Evolutionary conservation across 192 early-diverging fungal species (phyloP).

Genomic region (Backusella australiensis): DNA sequence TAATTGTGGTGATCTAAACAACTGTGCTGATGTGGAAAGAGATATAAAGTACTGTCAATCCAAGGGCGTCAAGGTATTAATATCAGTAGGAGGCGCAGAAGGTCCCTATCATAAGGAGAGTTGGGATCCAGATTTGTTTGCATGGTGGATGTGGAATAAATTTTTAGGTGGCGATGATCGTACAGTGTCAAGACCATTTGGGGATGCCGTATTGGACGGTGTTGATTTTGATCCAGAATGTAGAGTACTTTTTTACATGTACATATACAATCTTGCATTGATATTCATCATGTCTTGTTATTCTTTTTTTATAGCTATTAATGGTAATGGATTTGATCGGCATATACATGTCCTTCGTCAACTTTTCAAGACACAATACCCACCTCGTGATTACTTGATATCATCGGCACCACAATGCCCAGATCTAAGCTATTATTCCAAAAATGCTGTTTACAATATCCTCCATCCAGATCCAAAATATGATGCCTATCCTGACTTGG

Average conservation of each 20-base stretch:
- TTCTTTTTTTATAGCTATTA: neutral
- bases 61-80: slow-evolving; percentile 53
- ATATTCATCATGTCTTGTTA: slow-evolving; percentile 20
- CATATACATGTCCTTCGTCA: slow-evolving; percentile 29
- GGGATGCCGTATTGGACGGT: slow-evolving; percentile 67
- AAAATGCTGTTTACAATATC: slow-evolving; percentile 48
- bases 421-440: slow-evolving; percentile 58
- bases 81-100: slow-evolving; percentile 62
- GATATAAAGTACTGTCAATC: slow-evolving; percentile 66
- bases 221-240: slow-evolving; percentile 69
- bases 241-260: slow-evolving; percentile 30
- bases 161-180: slow-evolving; percentile 59
- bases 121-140: slow-evolving; percentile 29
- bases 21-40: slow-evolving; percentile 51
- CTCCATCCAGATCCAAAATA: slow-evolving; percentile 20
- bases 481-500: slow-evolving; percentile 61
- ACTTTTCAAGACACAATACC: slow-evolving; percentile 46
- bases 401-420: slow-evolving; percentile 74
- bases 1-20: slow-evolving; percentile 14
- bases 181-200: slow-evolving; percentile 59
- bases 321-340: slow-evolving; percentile 18
- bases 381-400: slow-evolving; percentile 45
- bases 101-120: slow-evolving; percentile 38
- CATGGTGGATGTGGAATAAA: slow-evolving; percentile 38
- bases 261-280: slow-evolving; percentile 30